Conservation (phyloP, 2,329 filamentous ascomycete genomes). For the Claviceps fusiformis region DNA sequence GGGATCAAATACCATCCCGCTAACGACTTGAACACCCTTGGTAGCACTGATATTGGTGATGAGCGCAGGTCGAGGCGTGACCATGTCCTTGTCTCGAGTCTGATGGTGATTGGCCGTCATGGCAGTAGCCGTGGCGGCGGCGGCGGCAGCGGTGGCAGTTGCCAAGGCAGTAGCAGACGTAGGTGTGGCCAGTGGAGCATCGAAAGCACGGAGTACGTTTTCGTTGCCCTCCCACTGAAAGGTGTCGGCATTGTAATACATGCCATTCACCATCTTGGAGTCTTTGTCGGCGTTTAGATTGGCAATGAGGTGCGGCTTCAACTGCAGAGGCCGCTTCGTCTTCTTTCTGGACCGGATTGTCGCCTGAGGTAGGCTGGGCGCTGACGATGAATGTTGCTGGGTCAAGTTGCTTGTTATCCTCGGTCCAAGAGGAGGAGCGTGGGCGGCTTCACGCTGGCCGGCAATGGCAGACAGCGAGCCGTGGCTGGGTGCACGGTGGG, state of each 20-base stretch:
- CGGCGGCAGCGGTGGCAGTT: conserved; percentile 9
- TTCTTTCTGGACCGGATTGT: conserved; percentile 40
- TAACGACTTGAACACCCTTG: conserved; percentile 82
- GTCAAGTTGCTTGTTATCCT: conserved; percentile 31
- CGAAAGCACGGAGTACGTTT: conserved; percentile 67
- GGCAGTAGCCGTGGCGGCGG: neutral
- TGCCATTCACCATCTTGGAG: conserved; percentile 71
- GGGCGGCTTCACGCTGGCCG: conserved; percentile 38
- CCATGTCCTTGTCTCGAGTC: conserved; percentile 41
- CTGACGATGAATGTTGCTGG: conserved; percentile 19
- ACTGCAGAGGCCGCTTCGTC: conserved; percentile 45
- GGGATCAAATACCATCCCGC: conserved; percentile 98
- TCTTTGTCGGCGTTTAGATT: conserved; percentile 64
- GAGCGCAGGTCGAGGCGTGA: conserved; percentile 57
- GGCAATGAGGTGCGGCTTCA: conserved; percentile 79
- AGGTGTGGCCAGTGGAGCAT: conserved; percentile 44
- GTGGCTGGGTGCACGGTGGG: conserved; percentile 42
- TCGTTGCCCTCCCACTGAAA: conserved; percentile 96
- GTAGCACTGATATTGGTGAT: conserved; percentile 81
- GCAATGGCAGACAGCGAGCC: conserved; percentile 41
- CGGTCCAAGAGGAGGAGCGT: conserved; percentile 38
- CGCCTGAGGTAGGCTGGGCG: conserved; percentile 24
- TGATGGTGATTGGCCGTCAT: conserved; percentile 18
- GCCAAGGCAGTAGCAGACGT: conserved; percentile 23
- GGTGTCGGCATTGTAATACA: conserved; percentile 83